These are phyloP conservation scores for Paramecium tetraurelia DNA, from an alignment of 73 alveolate genomes.

Conservation along the genomic window DNA sequence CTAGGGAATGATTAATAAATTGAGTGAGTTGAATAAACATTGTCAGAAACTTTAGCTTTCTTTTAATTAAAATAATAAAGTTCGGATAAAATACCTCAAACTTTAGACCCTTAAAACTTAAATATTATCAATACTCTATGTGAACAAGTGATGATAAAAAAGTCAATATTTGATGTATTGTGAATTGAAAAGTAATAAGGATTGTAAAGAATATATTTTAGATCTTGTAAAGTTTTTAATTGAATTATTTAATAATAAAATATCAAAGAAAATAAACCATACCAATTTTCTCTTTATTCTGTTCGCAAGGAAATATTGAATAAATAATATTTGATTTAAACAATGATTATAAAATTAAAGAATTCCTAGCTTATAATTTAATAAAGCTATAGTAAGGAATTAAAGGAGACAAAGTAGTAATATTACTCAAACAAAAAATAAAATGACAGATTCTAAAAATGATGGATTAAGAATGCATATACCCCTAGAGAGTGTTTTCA, in stretches of 20 bases:
- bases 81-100: not conserved
- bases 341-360: not conserved
- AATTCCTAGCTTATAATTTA: not conserved
- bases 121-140: not conserved
- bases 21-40: too few species aligned
- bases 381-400: not conserved
- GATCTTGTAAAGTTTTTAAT: too few species aligned
- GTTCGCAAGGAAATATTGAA: too few species aligned
- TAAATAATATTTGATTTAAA: not conserved
- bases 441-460: conserved; percentile 52
- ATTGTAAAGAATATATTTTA: too few species aligned
- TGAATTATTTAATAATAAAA: too few species aligned
- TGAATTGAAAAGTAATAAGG: too few species aligned
- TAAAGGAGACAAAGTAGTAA: not conserved
- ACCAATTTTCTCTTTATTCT: too few species aligned
- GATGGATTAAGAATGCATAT: conserved; percentile 60
- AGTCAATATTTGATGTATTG: not conserved
- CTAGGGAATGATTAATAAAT: too few species aligned
- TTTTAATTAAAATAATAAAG: too few species aligned
- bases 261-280: too few species aligned
- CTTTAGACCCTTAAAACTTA: not conserved
- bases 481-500: conserved; percentile 41
- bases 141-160: not conserved
- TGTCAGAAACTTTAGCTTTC: too few species aligned
- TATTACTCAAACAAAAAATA: not conserved